Evolutionary conservation across 306 rosid species (phyloP), one percentile per base, ranked within the genome.

Genomic region (Biancaea sappan): DNA sequence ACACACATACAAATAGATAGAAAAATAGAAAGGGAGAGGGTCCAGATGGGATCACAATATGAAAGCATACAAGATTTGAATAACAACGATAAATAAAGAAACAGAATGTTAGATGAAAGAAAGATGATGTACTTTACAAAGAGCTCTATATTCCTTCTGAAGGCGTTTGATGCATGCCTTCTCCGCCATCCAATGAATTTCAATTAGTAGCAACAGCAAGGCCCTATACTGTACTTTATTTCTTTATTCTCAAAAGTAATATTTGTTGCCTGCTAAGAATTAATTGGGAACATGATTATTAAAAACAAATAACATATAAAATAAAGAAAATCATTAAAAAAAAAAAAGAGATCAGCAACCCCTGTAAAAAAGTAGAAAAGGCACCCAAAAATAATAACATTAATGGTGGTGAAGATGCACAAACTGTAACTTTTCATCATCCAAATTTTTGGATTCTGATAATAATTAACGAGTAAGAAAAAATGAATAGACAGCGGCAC

Each of bases 91-190:
- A 54, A 79, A 58, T 13, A 69, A 26, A 14, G 21, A 44, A 80
- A 28, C 69, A 34, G 25, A 61, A 66, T 18, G 24, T 47, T 38
- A 37, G 65, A 24, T 13, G 41, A 37, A 63, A 79, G 53, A 72
- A 62, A 72, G 69, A 74, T 77, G 46, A 3, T 82, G 21, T 77
- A 90, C 99, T 86, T 95, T 95, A 84, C 99, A 95, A 48, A 95
- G 92, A n/a, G 99, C 92, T 88, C 99, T 90, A 68, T 88, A 95
- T 85, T 95, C 99, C 87, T 90, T 95, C 76, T 95, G 99, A 80
- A 95, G 96, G 73, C 98, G 94, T 88, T 90, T 90, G 90, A 88
- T 38, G 75, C 99, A 95, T 50, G 98, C 64, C 80, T 88, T 95
- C 53, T 92, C 98, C 21, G 99, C 99, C 99, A 95, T 95, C 80